phyloP scores from a whole-genome alignment of 345 rosid species.

The Eucalyptus brandiana region DNA sequence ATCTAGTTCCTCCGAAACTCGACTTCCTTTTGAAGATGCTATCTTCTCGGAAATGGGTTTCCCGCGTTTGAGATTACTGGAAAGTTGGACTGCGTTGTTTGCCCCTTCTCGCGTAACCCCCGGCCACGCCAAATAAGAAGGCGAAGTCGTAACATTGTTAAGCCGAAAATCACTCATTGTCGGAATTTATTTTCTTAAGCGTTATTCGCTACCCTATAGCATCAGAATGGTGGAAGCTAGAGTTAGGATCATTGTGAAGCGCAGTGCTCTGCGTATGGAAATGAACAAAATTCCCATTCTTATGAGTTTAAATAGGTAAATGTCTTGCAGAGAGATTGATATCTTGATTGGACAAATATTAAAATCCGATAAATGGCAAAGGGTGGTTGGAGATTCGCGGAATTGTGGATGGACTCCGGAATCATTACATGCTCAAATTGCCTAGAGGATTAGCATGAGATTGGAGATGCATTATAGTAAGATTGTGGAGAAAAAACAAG shows the following conservation, averaged over 20 bases:
- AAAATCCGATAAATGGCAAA: not conserved
- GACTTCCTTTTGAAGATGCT: slow-evolving; percentile 10
- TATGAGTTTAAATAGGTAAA: not conserved
- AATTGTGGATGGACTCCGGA: not conserved
- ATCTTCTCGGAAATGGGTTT: slow-evolving; percentile 21
- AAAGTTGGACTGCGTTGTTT: slow-evolving; percentile 23
- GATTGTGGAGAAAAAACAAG: not conserved
- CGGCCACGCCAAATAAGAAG: slow-evolving; percentile 39
- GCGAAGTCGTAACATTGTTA: not conserved
- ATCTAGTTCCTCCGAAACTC: slow-evolving; percentile 11
- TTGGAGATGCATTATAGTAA: not conserved
- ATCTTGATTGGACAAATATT: not conserved
- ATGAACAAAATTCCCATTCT: slow-evolving; percentile 65
- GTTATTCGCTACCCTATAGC: slow-evolving; percentile 25
- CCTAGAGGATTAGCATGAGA: not conserved
- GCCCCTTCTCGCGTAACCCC: slow-evolving; percentile 81
- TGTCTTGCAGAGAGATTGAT: not conserved
- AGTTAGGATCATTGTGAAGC: slow-evolving; percentile 60
- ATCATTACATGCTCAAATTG: not conserved
- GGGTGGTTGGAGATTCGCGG: not conserved
- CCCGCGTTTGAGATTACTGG: slow-evolving; percentile 18
- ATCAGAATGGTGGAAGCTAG: slow-evolving; percentile 74
- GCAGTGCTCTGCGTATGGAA: slow-evolving; percentile 36
- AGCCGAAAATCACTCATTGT: not conserved
- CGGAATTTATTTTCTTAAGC: not conserved